Base-by-base conservation (phyloP, 768 basidiomycete genomes). In the Kwoniella mangroviensis region DNA sequence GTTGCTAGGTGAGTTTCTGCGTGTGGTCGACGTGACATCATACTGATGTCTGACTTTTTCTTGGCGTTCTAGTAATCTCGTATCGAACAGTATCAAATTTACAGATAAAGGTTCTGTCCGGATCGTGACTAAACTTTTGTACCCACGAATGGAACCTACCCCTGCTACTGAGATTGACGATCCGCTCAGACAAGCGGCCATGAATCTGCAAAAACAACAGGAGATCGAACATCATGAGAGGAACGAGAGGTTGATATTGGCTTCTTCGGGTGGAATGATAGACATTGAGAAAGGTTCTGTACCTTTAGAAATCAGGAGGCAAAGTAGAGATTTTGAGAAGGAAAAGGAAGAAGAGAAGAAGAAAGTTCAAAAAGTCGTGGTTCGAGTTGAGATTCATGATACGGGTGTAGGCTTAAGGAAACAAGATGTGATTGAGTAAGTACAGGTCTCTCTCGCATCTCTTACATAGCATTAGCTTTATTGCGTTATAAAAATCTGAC, bases 331-430 rank as follows among this genome's bases (percentile, higher is more conserved):
- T 49, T 65, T 63, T 0, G 73, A 71, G 24, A 65, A 69, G 56
- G 62, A 63, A 0, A 68, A 69, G 45, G 56, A 67, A 56, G 71
- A 69, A 54, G 68, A 69, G 60, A 64, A 62, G n/a, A 72, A 72
- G 62, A 53, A 59, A 56, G 68, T 65, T 22, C 65, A 65, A 51
- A 80, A 84, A 60, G 75, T 82, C 15, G 82, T 86, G 41, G 91
- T 94, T n/a, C 86, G 93, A 67, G 90, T 94, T 34, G 92, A 94
- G 79, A 88, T 94, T 3, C 87, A 87, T 4, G 92, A 93, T 83
- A 93, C 92, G 4, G 86, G 86, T 63, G 87, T 85, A 53, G 90
- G 90, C 3, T 87, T 91, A 65, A 84, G 85, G 58, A 86, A 86
- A 51, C 85, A 85, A 75, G 92, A 93, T 80, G 89, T 93, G 83